Evolutionary conservation across 345 rosid species (phyloP).

Genomic region (Lepidium didymum): DNA sequence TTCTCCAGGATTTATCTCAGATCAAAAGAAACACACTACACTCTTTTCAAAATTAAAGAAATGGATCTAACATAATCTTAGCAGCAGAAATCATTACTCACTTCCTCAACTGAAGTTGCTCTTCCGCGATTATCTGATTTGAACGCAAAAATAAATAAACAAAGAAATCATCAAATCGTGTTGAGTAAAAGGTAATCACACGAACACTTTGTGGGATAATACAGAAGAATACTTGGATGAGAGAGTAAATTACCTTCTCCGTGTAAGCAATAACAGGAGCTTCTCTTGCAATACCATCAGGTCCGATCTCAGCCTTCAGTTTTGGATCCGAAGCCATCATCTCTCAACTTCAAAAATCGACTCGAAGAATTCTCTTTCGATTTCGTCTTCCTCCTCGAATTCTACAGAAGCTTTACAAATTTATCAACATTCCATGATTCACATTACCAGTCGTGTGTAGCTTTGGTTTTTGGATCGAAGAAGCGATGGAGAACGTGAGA

Average conservation of each 20-base stretch:
- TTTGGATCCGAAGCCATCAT: slow-evolving; percentile 59
- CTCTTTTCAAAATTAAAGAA: neutral
- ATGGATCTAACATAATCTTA: neutral
- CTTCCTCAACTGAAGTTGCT: slow-evolving; percentile 81
- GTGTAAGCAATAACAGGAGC: slow-evolving; percentile 86
- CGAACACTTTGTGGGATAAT: neutral
- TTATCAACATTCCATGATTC: neutral
- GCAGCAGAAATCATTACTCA: slow-evolving; percentile 20
- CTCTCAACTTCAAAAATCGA: neutral
- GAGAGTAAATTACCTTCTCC: slow-evolving; percentile 50
- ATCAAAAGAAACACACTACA: neutral
- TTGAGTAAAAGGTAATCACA: slow-evolving; percentile 1
- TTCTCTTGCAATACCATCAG: slow-evolving; percentile 83
- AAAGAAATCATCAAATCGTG: neutral
- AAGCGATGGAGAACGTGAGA: slow-evolving; percentile 13
- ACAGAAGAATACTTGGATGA: too few relatives aligned
- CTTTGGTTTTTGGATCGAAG: slow-evolving; percentile 7
- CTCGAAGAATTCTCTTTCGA: neutral
- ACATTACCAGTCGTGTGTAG: slow-evolving; percentile 6
- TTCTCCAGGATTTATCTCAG: neutral
- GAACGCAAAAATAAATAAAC: neutral
- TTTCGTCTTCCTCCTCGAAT: slow-evolving; percentile 7
- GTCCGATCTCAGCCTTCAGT: slow-evolving; percentile 70
- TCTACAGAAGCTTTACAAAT: neutral
- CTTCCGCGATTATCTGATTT: slow-evolving; percentile 69